These are phyloP conservation scores for Phaeosphaeriaceae sp. DNA, from an alignment of 2,329 filamentous ascomycete species.

Conservation along the genomic window DNA sequence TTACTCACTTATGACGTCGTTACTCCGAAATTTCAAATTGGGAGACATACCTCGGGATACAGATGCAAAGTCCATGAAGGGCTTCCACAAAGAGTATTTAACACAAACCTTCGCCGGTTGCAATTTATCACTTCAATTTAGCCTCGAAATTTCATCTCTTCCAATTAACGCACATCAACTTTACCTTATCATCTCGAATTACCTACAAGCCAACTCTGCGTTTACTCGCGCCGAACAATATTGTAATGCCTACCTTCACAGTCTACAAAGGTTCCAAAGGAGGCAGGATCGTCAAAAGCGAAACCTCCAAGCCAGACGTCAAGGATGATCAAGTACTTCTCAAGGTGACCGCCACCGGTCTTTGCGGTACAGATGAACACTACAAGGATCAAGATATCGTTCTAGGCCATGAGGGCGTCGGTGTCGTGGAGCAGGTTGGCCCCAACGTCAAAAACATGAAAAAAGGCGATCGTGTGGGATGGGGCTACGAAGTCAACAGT, in stretches of 20 bases:
- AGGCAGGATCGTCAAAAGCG: slow-evolving; percentile 60
- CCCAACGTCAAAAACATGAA: slow-evolving; percentile 55
- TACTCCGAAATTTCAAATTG: slow-evolving; percentile 4
- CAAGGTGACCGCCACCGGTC: slow-evolving; percentile 68
- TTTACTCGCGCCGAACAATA: neutral
- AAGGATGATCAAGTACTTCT: slow-evolving; percentile 64
- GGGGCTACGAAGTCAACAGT: slow-evolving; percentile 55
- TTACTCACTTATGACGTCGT: slow-evolving; percentile 30
- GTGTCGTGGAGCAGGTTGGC: slow-evolving; percentile 57
- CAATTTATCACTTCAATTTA: neutral
- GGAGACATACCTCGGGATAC: too few species aligned
- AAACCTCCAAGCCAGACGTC: slow-evolving; percentile 54
- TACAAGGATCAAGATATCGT: slow-evolving; percentile 52
- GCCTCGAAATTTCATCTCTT: neutral
- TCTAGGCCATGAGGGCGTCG: slow-evolving; percentile 63
- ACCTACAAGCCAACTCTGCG: neutral
- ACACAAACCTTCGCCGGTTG: neutral
- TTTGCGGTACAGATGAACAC: slow-evolving; percentile 67
- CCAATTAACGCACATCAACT: neutral
- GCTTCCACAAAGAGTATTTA: too few species aligned
- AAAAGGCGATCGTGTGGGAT: slow-evolving; percentile 60
- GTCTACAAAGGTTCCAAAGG: slow-evolving; percentile 68
- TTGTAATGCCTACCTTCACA: slow-evolving; percentile 58
- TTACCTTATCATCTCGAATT: neutral
- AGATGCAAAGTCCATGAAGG: too few species aligned